Evolutionary conservation across 2,329 filamentous ascomycete species (phyloP), one percentile per base, ranked within the genome.

Genomic region (Phaeomoniella chlamydospora): DNA sequence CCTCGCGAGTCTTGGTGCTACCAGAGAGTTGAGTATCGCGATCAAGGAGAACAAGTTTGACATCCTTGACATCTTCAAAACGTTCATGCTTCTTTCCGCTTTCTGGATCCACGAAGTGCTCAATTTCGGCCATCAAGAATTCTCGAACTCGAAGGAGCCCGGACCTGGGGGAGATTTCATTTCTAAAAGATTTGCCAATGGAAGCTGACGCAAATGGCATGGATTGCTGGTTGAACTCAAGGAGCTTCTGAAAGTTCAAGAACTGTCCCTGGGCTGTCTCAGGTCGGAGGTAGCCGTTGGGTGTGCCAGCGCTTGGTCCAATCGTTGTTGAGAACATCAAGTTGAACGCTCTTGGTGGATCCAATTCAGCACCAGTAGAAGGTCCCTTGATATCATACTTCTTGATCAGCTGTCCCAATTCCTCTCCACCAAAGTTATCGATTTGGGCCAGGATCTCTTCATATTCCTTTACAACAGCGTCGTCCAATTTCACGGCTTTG

Each of bases 181-280:
- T 98, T 51, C 90, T 77, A 72, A 94, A 96, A 2, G 88, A 94
- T 63, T 94, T 94, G 61, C 90, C 90, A 55, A 98, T 92, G 29
- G 84, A 93, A 33, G 90, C 90, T 34, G 88, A 96, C 11, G 90
- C 90, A 54, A 98, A 96, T 16, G 90, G 90, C 82, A 98, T 94
- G 49, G 78, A 70, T 51, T 85, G 76, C 61, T 93, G 83, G 67
- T 94, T 96, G 68, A 87, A 96, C 46, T 94, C 88, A 40, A 96
- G 77, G 33, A 98, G 76, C 67, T 94, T 94, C 49, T 80, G 76
- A 59, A 98, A 98, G 63, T 93, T 94, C 45, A 96, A 67, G 64
- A 98, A 98, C 63, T 98, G 90, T 45, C 90, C 90, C 68, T 98
- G 90, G 3, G 90, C 90, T 18, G 90, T 98, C 63, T 98, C 90